Conservation (phyloP, 306 rosid genomes). For the Arachis stenosperma region DNA sequence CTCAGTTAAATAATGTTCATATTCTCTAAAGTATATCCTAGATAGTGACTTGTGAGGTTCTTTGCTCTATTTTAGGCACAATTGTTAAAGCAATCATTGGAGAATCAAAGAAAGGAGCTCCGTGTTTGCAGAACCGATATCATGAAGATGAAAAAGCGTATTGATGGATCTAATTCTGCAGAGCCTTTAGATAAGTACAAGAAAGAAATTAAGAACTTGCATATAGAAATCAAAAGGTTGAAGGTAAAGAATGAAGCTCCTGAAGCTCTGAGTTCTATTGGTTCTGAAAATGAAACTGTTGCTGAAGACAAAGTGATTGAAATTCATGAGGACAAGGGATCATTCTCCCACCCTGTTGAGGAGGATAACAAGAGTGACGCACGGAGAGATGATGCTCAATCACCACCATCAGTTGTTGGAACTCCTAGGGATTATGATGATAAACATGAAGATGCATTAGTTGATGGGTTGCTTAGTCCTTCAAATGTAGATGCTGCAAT, state of each 20-base stretch:
- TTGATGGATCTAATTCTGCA: constrained; percentile 54
- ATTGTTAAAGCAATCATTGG: constrained; percentile 72
- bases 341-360: constrained; percentile 47
- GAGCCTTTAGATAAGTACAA: constrained; percentile 63
- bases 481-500: constrained; percentile 40
- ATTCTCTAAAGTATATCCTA: constrained; percentile 25
- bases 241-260: constrained; percentile 50
- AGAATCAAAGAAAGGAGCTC: constrained; percentile 73
- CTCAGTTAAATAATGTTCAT: constrained; percentile 29
- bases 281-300: constrained; percentile 49
- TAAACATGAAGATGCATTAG: constrained; percentile 48
- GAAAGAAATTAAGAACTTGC: constrained; percentile 77
- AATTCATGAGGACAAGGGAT: constrained; percentile 73
- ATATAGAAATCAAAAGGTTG: constrained; percentile 67
- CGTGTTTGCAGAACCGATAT: constrained; percentile 74
- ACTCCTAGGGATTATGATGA: constrained; percentile 44
- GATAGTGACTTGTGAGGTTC: too few species aligned
- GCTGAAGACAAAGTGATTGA: constrained; percentile 68
- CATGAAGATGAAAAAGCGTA: constrained; percentile 71
- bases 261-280: constrained; percentile 38
- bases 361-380: constrained; percentile 26
- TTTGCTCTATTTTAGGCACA: constrained; percentile 58
- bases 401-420: constrained; percentile 38
- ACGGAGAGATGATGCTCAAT: constrained; percentile 49
- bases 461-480: constrained; percentile 39